Base-by-base conservation (phyloP, 805 yeast species). In the Kuraishia borneana region DNA sequence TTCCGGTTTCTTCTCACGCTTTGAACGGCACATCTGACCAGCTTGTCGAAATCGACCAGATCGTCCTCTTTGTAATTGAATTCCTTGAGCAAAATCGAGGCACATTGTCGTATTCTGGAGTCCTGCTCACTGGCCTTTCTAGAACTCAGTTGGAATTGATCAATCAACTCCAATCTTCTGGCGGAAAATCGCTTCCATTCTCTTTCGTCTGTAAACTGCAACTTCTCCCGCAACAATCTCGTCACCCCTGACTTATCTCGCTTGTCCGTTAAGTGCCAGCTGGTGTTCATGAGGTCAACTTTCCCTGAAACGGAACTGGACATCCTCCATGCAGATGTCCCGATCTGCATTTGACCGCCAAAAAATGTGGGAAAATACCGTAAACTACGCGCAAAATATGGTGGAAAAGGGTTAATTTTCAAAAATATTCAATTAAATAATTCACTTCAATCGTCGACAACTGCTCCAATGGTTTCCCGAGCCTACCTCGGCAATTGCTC, bases 61-160 rank as follows among this genome's bases (percentile, higher is more conserved):
- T 73, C 65, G 5, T 65, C 68, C 2, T 56, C 57, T 2, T 79
- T 70, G 51, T 76, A 88, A 4, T 75, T 73, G 47, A 84, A 92
- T 57, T 92, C 98, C 2, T 66, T 61, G 46, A 94, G 63, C 31
- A 89, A 61, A 3, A 80, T 68, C 32, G 72, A 70, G 0, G 97
- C 95, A 25, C 94, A 92, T 33, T 72, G 69, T 32, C 68, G 65
- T 31, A 92, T 87, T 43, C 80, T 80, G 20, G 70, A 73, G 44
- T 89, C 96, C 54, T 89, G 98, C 51, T 92, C 97, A 37, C 85
- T 73, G 6, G 97, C 97, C 61, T 87, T 88, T 42, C 73, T 72
- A 14, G 72, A 58, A 30, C 70, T 62, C 28, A 72, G 50, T 29
- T 65, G 61, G 40, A 79, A 65, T 17, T 81, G 71, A 50, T 88